Evolutionary conservation across 176 grass and related monocot species (phyloP), one percentile per base, ranked within the genome.

Genomic region (Miscanthus lutarioriparius): DNA sequence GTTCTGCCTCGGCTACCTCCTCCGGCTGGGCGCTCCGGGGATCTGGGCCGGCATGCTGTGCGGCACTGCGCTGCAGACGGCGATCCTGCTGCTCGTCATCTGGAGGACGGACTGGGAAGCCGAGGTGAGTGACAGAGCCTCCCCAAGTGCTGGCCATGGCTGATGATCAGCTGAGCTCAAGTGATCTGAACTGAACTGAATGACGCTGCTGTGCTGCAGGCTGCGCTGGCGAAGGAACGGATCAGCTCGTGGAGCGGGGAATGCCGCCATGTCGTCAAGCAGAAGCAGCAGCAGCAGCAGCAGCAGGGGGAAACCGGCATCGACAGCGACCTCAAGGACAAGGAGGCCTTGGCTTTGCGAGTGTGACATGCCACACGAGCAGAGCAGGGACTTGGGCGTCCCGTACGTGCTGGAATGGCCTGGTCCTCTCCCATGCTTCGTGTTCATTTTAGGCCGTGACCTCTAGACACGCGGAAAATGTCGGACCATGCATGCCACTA

Each of bases 41-140:
- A 96, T 96, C 66, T 96, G 94, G 94, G 88, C 69, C 4, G 94
- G 91, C 15, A 93, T 96, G 91, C 81, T 96, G 6, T 93, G 88
- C 40, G 94, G 91, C 44, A 96, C 91, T 11, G 65, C 86, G 10
- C 49, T 90, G 59, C 94, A 96, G 85, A 96, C 94, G 5, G 64
- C 65, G 1, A 72, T 91, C 38, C 89, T 96, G 26, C 61, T 94
- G 3, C 37, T 73, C 4, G 15, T 92, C 25, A 35, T 93, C 17
- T 93, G 84, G 84, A 87, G 72, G 12, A 96, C 94, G 1, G 87
- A 96, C 78, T 96, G 94, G 94, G 80, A 91, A 62, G 81, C 75
- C 2, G 94, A 96, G 88, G 93, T 95, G 59, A 22, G 41, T 8
- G 62, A 2, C 2, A 0, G 6, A 35, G 33, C 16, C 17, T 1